Percentiles rank a stretch among this genome's conserved stretches.
Conservation (phyloP, 768 basidiomycete genomes). For the Mycena belliarum region DNA sequence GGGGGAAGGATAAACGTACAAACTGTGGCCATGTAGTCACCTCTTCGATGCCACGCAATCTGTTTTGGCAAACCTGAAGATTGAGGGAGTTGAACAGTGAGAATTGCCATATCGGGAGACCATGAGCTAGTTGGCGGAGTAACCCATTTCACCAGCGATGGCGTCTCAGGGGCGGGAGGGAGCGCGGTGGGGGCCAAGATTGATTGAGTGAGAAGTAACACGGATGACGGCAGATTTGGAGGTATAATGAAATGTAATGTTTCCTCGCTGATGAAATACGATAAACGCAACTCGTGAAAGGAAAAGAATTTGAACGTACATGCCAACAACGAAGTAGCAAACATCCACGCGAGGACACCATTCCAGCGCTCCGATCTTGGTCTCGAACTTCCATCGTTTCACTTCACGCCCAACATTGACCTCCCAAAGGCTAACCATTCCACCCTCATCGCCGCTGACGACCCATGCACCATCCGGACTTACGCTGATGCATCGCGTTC, state of each 20-base stretch:
- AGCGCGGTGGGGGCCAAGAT: conserved; percentile 65
- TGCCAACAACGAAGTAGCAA: conserved; percentile 73
- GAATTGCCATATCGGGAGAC: conserved; percentile 54
- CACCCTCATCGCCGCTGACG: conserved; percentile 88
- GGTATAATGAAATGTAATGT: conserved; percentile 79
- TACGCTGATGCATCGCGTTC: conserved; percentile 73
- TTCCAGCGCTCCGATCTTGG: conserved; percentile 80
- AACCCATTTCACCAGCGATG: conserved; percentile 74
- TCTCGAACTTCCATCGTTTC: conserved; percentile 80
- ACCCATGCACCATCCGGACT: conserved; percentile 93
- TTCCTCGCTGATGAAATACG: conserved; percentile 64
- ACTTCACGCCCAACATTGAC: conserved; percentile 86
- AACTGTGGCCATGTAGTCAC: conserved; percentile 94
- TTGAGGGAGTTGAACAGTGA: conserved; percentile 62
- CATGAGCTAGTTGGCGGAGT: conserved; percentile 47
- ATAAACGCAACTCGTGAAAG: conserved; percentile 3
- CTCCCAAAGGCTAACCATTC: conserved; percentile 89
- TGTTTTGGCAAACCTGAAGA: conserved; percentile 76
- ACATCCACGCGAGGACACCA: conserved; percentile 93
- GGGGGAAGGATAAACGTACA: conserved; percentile 56
- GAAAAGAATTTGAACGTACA: conserved; percentile 55
- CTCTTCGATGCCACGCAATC: conserved; percentile 88
- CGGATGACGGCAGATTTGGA: conserved; percentile 65
- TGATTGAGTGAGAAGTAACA: conserved; percentile 60
- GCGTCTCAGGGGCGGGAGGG: conserved; percentile 53